Base-by-base conservation (phyloP, 192 early-diverging fungal genomes). In the Ambispora gerdemannii region DNA sequence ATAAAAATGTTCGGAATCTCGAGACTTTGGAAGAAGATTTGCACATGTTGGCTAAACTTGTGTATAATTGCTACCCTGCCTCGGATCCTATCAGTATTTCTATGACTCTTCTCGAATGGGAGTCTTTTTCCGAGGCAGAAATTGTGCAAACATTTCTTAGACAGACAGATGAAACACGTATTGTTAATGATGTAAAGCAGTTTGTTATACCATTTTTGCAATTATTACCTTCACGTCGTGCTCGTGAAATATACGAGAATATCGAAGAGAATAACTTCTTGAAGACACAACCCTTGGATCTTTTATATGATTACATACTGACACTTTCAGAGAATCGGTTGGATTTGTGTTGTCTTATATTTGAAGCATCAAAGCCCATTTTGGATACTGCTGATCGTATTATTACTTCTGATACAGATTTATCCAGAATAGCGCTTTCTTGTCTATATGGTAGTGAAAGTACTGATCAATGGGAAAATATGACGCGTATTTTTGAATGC, bases 31-130 rank as follows among this genome's bases (percentile, higher is more conserved):
- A 80, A 60, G 84, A 86, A 71, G 76, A 87, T 51, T 75, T 88
- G 25, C 76, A 82, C 27, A 85, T 86, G 60, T 56, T 90, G 15
- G 83, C 77, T 31, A 81, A 81, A 50, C 70, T 88, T 10, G 56
- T 90, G 1, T 90, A 90, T 68, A 82, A 86, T 36, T 85, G 80
- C 31, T 81, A 76, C 49, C 80, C 76, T n/a, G 47, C 56, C 31
- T 60, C 72, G 63, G 30, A 73, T 35, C 22, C 60, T 64, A 31
- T 75, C 69, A 33, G 72, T 34, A 31, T 55, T 47, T 53, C 63
- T 15, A 20, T 78, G 28, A 58, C 77, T 8, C 47, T 86, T 17
- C 67, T 74, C 22, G 52, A 74, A 51, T 78, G 84, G 22, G 73
- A 74, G 32, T 27, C 73, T 1, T 75, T 79, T 73, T 32, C 79